Percentiles rank a stretch among this genome's conserved stretches.
Evolutionary conservation across 2,329 filamentous ascomycete genomes (phyloP).

Genomic region (Nannizziopsis arthrosporioides): DNA sequence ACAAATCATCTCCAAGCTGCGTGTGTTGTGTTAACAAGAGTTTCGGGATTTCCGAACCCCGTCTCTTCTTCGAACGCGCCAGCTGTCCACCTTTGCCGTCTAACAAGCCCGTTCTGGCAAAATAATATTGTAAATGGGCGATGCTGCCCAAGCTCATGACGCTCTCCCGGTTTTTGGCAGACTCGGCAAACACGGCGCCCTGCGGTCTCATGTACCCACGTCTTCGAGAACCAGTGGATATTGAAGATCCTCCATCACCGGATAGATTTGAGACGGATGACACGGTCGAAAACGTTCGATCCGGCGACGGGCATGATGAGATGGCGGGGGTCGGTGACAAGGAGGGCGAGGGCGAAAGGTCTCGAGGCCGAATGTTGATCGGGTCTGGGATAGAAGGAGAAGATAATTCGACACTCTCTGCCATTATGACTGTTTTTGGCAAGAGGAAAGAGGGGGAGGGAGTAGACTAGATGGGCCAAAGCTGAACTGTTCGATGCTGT

Average conservation of each 20-base stretch:
- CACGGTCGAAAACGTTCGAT: slow-evolving; percentile 36
- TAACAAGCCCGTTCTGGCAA: slow-evolving; percentile 81
- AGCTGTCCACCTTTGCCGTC: slow-evolving; percentile 87
- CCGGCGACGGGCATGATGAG: slow-evolving; percentile 34
- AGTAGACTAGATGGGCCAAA: not conserved
- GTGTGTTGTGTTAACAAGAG: slow-evolving; percentile 31
- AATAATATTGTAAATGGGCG: slow-evolving; percentile 95
- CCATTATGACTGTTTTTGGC: not conserved
- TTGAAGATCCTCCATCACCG: slow-evolving; percentile 33
- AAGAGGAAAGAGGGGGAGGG: not conserved
- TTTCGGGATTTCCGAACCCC: slow-evolving; percentile 30
- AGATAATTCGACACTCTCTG: slow-evolving; percentile 1
- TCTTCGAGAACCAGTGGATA: slow-evolving; percentile 41
- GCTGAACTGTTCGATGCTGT: not conserved
- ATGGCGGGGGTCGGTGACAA: slow-evolving; percentile 34
- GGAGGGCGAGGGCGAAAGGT: slow-evolving; percentile 31
- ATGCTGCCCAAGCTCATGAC: slow-evolving; percentile 95
- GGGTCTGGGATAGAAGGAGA: slow-evolving; percentile 2
- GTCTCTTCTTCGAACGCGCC: slow-evolving; percentile 56
- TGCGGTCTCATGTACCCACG: slow-evolving; percentile 81
- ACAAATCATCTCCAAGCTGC: slow-evolving; percentile 33
- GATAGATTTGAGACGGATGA: slow-evolving; percentile 38
- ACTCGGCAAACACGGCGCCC: slow-evolving; percentile 79
- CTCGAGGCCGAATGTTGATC: slow-evolving; percentile 20
- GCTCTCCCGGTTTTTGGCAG: slow-evolving; percentile 79